Evolutionary conservation across 192 early-diverging fungal genomes (phyloP).

Genomic region (Linnemannia exigua): DNA sequence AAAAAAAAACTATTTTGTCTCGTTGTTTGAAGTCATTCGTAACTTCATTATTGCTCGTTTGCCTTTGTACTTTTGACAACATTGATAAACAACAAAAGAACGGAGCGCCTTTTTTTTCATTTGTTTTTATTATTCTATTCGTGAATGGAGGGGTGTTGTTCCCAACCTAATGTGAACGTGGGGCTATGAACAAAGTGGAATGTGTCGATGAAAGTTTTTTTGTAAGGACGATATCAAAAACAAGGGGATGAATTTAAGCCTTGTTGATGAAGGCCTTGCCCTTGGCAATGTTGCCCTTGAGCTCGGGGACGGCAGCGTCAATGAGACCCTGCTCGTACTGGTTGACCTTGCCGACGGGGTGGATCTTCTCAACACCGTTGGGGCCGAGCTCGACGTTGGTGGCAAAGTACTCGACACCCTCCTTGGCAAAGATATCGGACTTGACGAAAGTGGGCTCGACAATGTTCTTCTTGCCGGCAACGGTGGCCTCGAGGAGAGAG

Average conservation of each 20-base stretch:
- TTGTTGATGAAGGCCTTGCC: conserved; percentile 83
- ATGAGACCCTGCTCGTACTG: conserved; percentile 89
- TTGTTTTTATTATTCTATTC: conserved; percentile 27
- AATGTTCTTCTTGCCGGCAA: conserved; percentile 76
- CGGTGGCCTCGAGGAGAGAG: conserved; percentile 85
- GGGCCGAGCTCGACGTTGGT: conserved; percentile 79
- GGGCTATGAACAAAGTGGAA: conserved; percentile 37
- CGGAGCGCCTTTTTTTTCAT: not conserved
- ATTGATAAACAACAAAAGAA: not conserved
- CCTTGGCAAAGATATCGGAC: conserved; percentile 71
- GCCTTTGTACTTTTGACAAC: not conserved
- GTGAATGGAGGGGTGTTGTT: not conserved
- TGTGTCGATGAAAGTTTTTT: not conserved
- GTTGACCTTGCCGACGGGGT: conserved; percentile 79
- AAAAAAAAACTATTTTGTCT: not conserved
- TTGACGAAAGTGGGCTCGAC: conserved; percentile 92
- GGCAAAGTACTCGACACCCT: conserved; percentile 78
- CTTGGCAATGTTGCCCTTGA: conserved; percentile 91
- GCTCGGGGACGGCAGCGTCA: conserved; percentile 81
- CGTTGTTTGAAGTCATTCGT: not conserved
- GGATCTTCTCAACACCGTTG: conserved; percentile 89
- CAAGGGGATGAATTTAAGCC: conserved; percentile 26
- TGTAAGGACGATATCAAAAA: not conserved
- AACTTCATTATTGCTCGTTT: not conserved
- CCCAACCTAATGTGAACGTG: conserved; percentile 4